These are phyloP conservation scores for Dioscorea alata DNA, from an alignment of 106 monocot genomes.

Conservation along the genomic window DNA sequence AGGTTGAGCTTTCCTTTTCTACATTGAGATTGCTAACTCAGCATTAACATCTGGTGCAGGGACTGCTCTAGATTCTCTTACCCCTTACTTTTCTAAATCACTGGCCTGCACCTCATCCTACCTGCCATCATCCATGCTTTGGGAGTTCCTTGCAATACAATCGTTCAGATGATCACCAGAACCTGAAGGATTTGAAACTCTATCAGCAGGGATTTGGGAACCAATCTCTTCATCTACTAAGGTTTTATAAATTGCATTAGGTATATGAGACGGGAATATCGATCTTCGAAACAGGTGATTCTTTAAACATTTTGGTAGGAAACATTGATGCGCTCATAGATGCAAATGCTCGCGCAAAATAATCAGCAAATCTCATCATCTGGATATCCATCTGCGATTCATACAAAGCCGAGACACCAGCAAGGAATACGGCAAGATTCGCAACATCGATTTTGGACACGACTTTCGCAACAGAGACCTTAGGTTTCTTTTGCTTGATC, in stretches of 20 bases:
- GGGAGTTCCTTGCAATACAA: slow-evolving; percentile 8
- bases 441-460: slow-evolving; percentile 61
- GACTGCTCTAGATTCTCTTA: slow-evolving; percentile 46
- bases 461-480: slow-evolving; percentile 85
- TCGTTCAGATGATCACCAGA: slow-evolving; percentile 14
- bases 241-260: slow-evolving; percentile 62
- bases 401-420: slow-evolving; percentile 65
- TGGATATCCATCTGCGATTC: slow-evolving; percentile 77
- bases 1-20: slow-evolving; percentile 62
- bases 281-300: slow-evolving; percentile 70
- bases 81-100: slow-evolving; percentile 40
- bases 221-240: slow-evolving; percentile 41
- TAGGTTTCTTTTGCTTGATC: slow-evolving; percentile 76
- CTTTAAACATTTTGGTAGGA: slow-evolving; percentile 78
- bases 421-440: slow-evolving; percentile 65
- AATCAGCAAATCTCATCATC: slow-evolving; percentile 94
- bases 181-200: slow-evolving; percentile 9
- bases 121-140: slow-evolving; percentile 26
- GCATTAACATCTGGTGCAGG: slow-evolving; percentile 81
- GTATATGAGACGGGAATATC: slow-evolving; percentile 71
- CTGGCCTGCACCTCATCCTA: slow-evolving; percentile 35
- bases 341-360: slow-evolving; percentile 70
- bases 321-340: slow-evolving; percentile 65
- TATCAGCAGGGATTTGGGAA: slow-evolving; percentile 16
- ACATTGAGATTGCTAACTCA: slow-evolving; percentile 53